Conservation (phyloP, 2,329 filamentous ascomycete genomes). For the Sporothrix inflata region DNA sequence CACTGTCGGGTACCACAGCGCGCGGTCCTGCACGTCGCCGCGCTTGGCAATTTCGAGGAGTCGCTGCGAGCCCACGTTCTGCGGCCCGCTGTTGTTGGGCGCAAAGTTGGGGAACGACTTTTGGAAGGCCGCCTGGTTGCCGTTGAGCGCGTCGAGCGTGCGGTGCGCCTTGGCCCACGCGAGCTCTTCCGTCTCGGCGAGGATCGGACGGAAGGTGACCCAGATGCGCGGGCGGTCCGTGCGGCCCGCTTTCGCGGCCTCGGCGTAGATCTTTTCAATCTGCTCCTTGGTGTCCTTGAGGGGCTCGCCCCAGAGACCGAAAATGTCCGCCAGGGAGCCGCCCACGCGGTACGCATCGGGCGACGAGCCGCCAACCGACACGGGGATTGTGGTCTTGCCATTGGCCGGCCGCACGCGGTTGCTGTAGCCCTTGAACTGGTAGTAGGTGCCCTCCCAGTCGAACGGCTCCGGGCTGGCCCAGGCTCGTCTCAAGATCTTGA, state of each 20-base stretch:
- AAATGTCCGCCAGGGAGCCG: conserved; percentile 62
- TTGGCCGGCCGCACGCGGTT: conserved; percentile 58
- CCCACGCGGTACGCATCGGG: conserved; percentile 63
- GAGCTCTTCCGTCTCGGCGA: conserved; percentile 63
- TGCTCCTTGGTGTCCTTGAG: conserved; percentile 66
- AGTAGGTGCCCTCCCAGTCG: conserved; percentile 64
- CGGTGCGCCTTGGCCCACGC: conserved; percentile 64
- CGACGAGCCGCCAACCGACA: conserved; percentile 63
- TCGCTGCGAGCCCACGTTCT: conserved; percentile 63
- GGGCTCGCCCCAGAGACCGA: conserved; percentile 66
- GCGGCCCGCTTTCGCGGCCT: conserved; percentile 60
- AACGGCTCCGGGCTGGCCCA: conserved; percentile 62
- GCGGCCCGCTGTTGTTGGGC: conserved; percentile 43
- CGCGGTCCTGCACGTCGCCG: conserved; percentile 63
- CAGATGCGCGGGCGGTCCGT: conserved; percentile 61
- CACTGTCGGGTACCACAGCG: conserved; percentile 66
- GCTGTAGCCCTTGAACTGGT: conserved; percentile 61
- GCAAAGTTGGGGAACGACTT: conserved; percentile 37
- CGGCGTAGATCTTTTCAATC: conserved; percentile 62
- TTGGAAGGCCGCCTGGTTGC: conserved; percentile 39
- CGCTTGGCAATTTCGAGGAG: conserved; percentile 59
- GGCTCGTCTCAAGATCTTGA: conserved; percentile 61
- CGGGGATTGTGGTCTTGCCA: conserved; percentile 51
- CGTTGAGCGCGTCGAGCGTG: conserved; percentile 56
- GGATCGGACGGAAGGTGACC: conserved; percentile 66